Evolutionary conservation across 371 early-diverging fungal species (phyloP).

Genomic region (Apophysomyces sp.): DNA sequence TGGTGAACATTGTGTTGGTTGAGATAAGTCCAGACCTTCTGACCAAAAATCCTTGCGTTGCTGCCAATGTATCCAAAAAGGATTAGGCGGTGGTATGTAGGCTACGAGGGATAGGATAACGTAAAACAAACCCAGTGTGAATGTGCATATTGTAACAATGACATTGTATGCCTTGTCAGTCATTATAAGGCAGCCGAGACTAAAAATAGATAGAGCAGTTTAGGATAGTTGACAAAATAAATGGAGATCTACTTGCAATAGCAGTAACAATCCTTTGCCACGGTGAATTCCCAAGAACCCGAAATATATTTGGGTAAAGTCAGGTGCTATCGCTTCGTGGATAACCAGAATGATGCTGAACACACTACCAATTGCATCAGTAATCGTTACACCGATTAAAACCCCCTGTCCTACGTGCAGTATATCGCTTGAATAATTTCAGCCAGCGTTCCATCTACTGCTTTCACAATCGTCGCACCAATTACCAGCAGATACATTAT

Average conservation of each 20-base stretch:
- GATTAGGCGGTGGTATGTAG: slow-evolving; percentile 25
- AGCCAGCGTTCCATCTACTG: slow-evolving; percentile 25
- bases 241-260: slow-evolving; percentile 25
- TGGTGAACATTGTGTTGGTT: background rate
- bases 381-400: too few species aligned
- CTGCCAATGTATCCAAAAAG: slow-evolving; percentile 36
- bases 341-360: slow-evolving; percentile 25
- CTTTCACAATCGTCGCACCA: slow-evolving; percentile 36
- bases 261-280: slow-evolving; percentile 34
- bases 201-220: slow-evolving; percentile 6
- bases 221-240: background rate
- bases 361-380: slow-evolving; percentile 7
- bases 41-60: slow-evolving; percentile 39
- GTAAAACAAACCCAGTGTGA: slow-evolving; percentile 33
- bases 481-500: slow-evolving; percentile 26
- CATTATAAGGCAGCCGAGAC: slow-evolving; percentile 40
- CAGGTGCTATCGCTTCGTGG: slow-evolving; percentile 26
- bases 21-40: slow-evolving; percentile 20
- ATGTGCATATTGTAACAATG: slow-evolving; percentile 33
- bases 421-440: slow-evolving; percentile 42
- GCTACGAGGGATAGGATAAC: slow-evolving; percentile 33
- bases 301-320: slow-evolving; percentile 29
- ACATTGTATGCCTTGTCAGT: slow-evolving; percentile 33
- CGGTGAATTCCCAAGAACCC: slow-evolving; percentile 34
- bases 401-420: slow-evolving; percentile 26